Conservation (phyloP, 345 rosid genomes). For the Gossypium longicalyx region DNA sequence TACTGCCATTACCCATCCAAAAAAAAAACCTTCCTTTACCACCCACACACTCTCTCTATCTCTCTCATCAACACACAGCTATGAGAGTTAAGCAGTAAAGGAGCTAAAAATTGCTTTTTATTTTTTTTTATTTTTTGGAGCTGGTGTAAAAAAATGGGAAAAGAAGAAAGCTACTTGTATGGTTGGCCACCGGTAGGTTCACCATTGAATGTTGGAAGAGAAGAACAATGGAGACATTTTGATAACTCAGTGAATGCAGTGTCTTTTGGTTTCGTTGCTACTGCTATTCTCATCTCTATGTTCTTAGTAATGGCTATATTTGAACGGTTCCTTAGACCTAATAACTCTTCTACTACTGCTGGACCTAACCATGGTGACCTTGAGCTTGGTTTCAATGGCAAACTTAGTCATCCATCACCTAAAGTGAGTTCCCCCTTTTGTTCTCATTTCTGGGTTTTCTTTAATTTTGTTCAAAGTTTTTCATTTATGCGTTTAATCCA, state of each 20-base stretch:
- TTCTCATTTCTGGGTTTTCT: constrained; percentile 15
- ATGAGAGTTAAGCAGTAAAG: constrained; percentile 30
- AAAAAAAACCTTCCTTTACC: background rate
- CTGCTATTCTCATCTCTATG: constrained; percentile 96
- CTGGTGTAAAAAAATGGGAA: constrained; percentile 18
- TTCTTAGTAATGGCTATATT: constrained; percentile 92
- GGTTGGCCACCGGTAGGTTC: constrained; percentile 72
- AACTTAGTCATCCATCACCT: constrained; percentile 75
- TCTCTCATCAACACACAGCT: constrained; percentile 3
- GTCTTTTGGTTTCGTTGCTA: constrained; percentile 93
- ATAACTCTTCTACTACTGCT: constrained; percentile 23
- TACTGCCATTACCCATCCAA: constrained; percentile 15
- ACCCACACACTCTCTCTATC: background rate
- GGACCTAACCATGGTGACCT: constrained; percentile 35
- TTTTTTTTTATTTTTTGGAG: background rate
- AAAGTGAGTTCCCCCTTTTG: constrained; percentile 39
- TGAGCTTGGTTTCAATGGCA: constrained; percentile 48
- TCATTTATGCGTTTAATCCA: background rate
- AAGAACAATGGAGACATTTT: constrained; percentile 47
- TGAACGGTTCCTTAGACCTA: constrained; percentile 73
- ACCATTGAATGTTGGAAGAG: constrained; percentile 52
- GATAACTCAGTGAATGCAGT: constrained; percentile 84
- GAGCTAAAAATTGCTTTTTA: background rate
- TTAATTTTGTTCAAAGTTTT: background rate
- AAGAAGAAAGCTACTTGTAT: constrained; percentile 19